Conservation (phyloP, 2,329 filamentous ascomycete genomes). For the Dothideomycetes sp. region DNA sequence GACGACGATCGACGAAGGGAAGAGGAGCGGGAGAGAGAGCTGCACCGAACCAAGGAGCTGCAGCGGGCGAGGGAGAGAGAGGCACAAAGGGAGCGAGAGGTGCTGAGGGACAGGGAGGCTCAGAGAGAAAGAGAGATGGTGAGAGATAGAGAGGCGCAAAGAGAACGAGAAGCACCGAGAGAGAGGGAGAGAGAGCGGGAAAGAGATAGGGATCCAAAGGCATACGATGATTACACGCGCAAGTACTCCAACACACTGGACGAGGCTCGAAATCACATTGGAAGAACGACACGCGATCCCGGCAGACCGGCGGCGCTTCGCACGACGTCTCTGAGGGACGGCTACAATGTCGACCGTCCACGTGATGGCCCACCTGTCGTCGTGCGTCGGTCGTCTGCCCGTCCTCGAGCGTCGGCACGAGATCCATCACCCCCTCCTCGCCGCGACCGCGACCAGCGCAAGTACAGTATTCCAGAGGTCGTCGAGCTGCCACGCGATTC, state of each 20-base stretch:
- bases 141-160: conserved; percentile 6
- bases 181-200: conserved; percentile 4
- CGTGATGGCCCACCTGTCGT: too few species aligned
- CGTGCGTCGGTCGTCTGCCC: too few species aligned
- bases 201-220: neutral
- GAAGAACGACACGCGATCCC: too few species aligned
- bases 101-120: neutral
- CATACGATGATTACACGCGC: neutral
- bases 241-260: too few species aligned
- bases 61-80: neutral
- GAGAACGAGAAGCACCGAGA: conserved; percentile 6
- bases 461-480: neutral
- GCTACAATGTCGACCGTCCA: too few species aligned
- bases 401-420: too few species aligned
- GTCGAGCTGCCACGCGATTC: conserved; percentile 6
- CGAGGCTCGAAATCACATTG: too few species aligned
- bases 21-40: conserved; percentile 10
- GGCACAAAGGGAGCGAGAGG: conserved; percentile 9
- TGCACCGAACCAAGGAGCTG: too few species aligned
- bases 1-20: conserved; percentile 21
- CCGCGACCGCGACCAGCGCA: too few species aligned
- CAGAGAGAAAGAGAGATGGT: conserved; percentile 1
- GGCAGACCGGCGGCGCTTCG: too few species aligned
- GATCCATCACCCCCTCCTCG: too few species aligned
- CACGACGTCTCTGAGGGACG: too few species aligned